Base-by-base conservation (phyloP, 768 basidiomycete species). In the Tylopilus sp. region DNA sequence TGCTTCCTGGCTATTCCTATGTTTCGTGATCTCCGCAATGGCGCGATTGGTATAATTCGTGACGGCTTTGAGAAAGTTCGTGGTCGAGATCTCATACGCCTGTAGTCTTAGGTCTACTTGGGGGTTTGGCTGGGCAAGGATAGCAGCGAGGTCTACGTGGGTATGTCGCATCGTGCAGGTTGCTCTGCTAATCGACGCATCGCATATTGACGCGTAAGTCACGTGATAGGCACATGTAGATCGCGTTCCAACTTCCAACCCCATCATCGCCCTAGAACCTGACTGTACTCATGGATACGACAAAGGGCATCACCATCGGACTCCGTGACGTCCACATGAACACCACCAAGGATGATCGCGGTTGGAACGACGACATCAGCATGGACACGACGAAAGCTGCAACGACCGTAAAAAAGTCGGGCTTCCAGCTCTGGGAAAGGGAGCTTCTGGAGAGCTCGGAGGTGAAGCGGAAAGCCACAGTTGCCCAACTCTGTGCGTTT, bases 401-500 rank as follows among this genome's bases (percentile, higher is more conserved):
- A 7, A 70, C 77, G 3, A 89, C 85, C 2, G 53, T 86, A 48
- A 83, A 80, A 61, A 75, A 77, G 41, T 58, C 63, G 1, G 77
- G 74, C 14, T 80, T 78, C 10, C 76, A 90, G 67, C 70, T 85
- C 19, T 93, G 93, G 92, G 94, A 99, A 72, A 81, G 79, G 57
- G 87, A 92, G 60, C 75, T 97, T 31, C 65, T 97, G 41, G 86
- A 90, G 34, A 93, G 83, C 54, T 69, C 85, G 14, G 97, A 98
- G 69, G 87, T 98, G 48, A 92, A 84, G 70, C 82, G 97, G 50
- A 98, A 99, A 70, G 89, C 96, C 2, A 98, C 95, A 2, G 92
- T 99, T 11, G 94, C 95, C 19, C 97, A 99, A 66, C 83, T 99
- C 42, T 99, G 94, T 95, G 67, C 64, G 86, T 77, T 29, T 37